Conservation (phyloP, 495 filamentous ascomycete species). For the Trichoderma erinaceum region DNA sequence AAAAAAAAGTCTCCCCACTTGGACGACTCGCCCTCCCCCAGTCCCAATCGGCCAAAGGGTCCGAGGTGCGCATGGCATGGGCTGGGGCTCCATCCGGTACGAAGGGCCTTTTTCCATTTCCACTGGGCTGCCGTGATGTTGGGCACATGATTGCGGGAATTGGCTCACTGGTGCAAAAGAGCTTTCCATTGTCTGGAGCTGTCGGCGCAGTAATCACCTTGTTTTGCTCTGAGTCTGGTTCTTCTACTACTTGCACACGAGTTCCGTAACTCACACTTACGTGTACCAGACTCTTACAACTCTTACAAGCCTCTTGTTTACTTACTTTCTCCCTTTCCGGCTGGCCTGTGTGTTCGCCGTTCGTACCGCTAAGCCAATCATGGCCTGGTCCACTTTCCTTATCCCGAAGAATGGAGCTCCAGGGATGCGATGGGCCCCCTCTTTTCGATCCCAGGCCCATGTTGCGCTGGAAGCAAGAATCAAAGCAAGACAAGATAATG, state of each 20-base stretch:
- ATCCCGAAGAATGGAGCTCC: background rate
- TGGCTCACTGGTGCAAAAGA: background rate
- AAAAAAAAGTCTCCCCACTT: background rate
- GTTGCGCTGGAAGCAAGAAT: background rate
- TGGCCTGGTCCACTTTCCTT: background rate
- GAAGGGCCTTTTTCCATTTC: background rate
- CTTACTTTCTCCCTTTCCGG: background rate
- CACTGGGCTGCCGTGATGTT: background rate
- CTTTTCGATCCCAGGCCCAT: background rate
- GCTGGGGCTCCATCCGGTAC: background rate
- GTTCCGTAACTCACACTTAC: too few relatives aligned
- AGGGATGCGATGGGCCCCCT: background rate
- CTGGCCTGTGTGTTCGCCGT: background rate
- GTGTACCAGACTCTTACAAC: too few relatives aligned
- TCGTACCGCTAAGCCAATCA: conserved; percentile 2
- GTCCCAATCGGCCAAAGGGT: too few relatives aligned
- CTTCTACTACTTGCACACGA: too few relatives aligned
- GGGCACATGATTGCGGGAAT: background rate
- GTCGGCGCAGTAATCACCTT: too few relatives aligned
- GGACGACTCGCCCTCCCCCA: background rate
- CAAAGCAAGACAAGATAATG: background rate
- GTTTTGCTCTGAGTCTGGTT: too few relatives aligned
- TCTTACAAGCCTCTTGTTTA: background rate
- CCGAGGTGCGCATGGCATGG: background rate
- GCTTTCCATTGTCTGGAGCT: too few relatives aligned